phyloP scores from a whole-genome alignment of 1,284 basidiomycete species.

The Sutorius eximius region DNA sequence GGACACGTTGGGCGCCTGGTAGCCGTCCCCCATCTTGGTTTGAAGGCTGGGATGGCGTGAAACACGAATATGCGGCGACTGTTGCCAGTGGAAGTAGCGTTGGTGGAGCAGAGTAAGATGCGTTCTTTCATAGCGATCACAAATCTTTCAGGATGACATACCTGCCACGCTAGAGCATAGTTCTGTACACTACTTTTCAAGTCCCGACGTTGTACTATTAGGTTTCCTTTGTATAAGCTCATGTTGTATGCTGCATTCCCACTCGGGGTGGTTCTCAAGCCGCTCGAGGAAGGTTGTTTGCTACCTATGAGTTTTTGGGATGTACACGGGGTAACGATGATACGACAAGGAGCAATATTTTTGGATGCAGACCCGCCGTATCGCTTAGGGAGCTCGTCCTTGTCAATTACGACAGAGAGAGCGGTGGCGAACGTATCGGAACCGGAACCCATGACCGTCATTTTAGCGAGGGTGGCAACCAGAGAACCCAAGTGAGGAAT shows the following conservation, averaged over 20 bases:
- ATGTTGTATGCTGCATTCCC: constrained; percentile 1
- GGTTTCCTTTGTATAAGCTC: background rate
- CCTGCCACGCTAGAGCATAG: background rate
- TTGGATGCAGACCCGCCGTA: constrained; percentile 61
- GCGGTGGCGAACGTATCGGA: constrained; percentile 55
- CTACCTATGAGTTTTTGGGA: background rate
- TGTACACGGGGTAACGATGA: background rate
- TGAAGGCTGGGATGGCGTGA: constrained; percentile 30
- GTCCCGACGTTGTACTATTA: background rate
- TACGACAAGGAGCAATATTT: background rate
- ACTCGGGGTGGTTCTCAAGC: background rate
- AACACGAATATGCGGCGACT: constrained; percentile 37
- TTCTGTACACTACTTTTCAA: background rate
- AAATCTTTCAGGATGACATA: background rate
- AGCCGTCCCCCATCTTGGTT: constrained; percentile 35
- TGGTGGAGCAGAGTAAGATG: constrained; percentile 23
- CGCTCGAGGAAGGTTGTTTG: background rate
- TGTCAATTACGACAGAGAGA: constrained; percentile 54
- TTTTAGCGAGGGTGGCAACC: constrained; percentile 75
- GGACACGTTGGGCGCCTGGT: constrained; percentile 31
- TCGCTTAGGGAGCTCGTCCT: constrained; percentile 56
- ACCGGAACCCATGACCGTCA: constrained; percentile 72
- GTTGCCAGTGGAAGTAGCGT: constrained; percentile 32
- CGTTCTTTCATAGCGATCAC: background rate
- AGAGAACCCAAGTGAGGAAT: constrained; percentile 75